Evolutionary conservation across 83 land plant species (phyloP), one percentile per base, ranked within the genome.

Genomic region (Picea abies): DNA sequence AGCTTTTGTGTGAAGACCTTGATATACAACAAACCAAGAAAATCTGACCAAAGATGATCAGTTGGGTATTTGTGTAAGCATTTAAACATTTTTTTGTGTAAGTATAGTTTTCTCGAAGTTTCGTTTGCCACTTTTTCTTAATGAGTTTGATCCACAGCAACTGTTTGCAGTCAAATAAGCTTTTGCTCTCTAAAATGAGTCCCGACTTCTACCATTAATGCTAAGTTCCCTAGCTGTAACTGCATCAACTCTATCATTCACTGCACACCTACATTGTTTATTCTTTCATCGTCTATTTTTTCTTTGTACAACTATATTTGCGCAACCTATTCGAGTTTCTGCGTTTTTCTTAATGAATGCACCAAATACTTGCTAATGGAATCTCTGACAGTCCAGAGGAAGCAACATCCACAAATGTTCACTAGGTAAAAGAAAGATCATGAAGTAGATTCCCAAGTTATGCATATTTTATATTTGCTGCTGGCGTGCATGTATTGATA

Each of bases 371-470:
- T 41, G 81, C 95, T 32, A 79, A 22, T 87, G 96, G 96, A 41
- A 85, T 83, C 17, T 90, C 93, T 83, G 95, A 94, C 52, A 87
- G 91, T 63, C 87, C 93, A 16, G 95, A 92, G 64, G 93, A 91
- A 37, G 79, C 87, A 83, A 85, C 92, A 25, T 90, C 84, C 61
- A 88, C 92, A 63, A 81, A 85, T 81, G 82, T 87, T 32, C 92
- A 92, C 29, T 88, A 94, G 95, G 96, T 95, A 35, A 71, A 62
- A 41, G 26, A 26, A 49, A 32, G 35, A 32, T 32, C 35, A 32
- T 32, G 35, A 32, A 32, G 35, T 32, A 32, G 79, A 70, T 39
- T 52, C 29, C 19, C 16, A 63, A 78, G 39, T 60, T 15, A n/a
- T n/a, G n/a, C n/a, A 19, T 12, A 3, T 71, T 44, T 49, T 22